Evolutionary conservation across 1,284 basidiomycete genomes (phyloP), one percentile per base, ranked within the genome.

Genomic region (Ustilago xerochloae): DNA sequence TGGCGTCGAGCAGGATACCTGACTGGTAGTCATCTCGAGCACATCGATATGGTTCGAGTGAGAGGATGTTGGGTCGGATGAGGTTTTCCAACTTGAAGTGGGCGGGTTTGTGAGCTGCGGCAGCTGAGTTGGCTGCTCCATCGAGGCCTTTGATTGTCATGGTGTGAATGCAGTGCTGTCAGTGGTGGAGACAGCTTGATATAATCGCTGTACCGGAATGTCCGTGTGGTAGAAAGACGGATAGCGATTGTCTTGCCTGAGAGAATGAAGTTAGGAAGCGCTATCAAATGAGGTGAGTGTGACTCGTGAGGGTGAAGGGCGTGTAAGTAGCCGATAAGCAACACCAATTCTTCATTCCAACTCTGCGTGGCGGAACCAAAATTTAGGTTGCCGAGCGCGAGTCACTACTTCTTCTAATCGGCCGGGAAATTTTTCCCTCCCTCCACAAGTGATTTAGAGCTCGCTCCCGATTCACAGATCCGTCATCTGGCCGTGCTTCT

Each of bases 1-100:
- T 99, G 30, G 97, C 97, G 80, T 99, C 97, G 32, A 99, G 89
- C n/a, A 99, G 89, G 77, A 98, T 91, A 26, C 95, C 95, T 1
- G 89, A 87, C 48, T 91, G 90, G 86, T 97, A 99, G 87, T 99
- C 96, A 82, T 99, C 97, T 55, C 96, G 88, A 1, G 97, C 97
- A 80, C 94, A 97, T 30, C 95, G 90, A 86, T 99, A 99, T 0
- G 97, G 97, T 65, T 91, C 90, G 18, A 99, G 87, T 2, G 92
- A 87, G 57, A 97, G 91, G 79, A 99, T 97, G 84, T 99, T 99
- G 16, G 93, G 92, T 28, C 96, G 89, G 78, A 98, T 92, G 61
- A 93, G 73, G 39, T 69, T 45, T 20, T 81, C 77, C 29, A 85
- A 70, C 9, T 46, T 43, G 64, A 85, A 85, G 73, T 85, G 85